Evolutionary conservation across 345 rosid species (phyloP).

Genomic region (Pistacia atlantica): DNA sequence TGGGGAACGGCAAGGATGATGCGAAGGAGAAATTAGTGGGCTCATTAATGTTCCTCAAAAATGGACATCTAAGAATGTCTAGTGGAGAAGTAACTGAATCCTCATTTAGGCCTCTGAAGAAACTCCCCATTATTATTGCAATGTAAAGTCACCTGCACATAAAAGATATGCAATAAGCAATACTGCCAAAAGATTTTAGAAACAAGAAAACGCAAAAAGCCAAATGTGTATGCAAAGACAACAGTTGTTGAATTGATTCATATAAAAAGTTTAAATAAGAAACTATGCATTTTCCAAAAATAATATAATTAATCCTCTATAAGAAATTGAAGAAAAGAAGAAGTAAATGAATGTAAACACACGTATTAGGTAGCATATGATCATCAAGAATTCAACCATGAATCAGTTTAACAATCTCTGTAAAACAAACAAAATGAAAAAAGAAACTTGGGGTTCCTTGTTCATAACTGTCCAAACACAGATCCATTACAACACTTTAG

Average conservation of each 20-base stretch:
- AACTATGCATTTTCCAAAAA: not conserved
- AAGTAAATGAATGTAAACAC: not conserved
- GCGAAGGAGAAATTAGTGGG: constrained; percentile 88
- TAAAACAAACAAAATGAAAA: not conserved
- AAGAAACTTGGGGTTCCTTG: not conserved
- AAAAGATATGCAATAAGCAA: not conserved
- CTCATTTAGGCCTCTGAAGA: constrained; percentile 56
- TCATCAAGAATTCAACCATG: not conserved
- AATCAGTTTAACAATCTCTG: not conserved
- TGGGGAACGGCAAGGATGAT: constrained; percentile 61
- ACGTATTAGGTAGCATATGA: not conserved
- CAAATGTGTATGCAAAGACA: not conserved
- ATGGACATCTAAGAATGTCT: constrained; percentile 78
- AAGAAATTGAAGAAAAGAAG: not conserved
- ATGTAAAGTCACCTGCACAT: constrained; percentile 35
- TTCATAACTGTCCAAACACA: not conserved
- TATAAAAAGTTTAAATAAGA: not conserved
- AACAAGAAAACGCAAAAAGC: not conserved
- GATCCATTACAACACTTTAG: not conserved
- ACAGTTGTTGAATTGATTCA: not conserved
- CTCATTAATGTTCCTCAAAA: constrained; percentile 94
- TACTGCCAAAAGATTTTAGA: not conserved
- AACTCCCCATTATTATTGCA: constrained; percentile 49
- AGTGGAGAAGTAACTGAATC: constrained; percentile 48
- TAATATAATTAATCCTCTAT: not conserved